These are phyloP conservation scores for Boletellus emodensis DNA, from an alignment of 768 basidiomycete genomes.

Conservation along the genomic window DNA sequence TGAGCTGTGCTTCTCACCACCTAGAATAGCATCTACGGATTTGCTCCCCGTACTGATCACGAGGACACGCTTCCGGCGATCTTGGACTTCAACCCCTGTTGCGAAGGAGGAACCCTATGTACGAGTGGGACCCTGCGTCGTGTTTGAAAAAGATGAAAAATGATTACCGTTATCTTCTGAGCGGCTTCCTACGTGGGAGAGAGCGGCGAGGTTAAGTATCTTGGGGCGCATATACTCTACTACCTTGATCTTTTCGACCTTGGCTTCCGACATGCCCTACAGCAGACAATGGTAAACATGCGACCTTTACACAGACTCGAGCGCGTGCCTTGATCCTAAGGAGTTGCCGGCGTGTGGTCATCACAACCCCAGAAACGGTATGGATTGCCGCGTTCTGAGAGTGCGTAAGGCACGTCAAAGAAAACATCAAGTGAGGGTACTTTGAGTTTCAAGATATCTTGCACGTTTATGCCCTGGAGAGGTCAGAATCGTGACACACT, in stretches of 20 bases:
- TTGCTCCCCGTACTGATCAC: conserved; percentile 93
- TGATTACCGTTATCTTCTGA: conserved; percentile 69
- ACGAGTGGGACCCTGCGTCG: background rate
- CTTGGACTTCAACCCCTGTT: conserved; percentile 88
- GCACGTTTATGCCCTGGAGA: conserved; percentile 84
- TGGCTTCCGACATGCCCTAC: conserved; percentile 93
- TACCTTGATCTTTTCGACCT: conserved; percentile 96
- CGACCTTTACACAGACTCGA: background rate
- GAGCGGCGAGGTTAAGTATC: background rate
- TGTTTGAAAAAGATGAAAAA: background rate
- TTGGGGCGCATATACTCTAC: conserved; percentile 14
- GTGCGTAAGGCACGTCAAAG: background rate
- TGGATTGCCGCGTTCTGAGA: conserved; percentile 72
- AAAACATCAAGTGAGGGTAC: conserved; percentile 31
- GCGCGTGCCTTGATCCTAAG: conserved; percentile 82
- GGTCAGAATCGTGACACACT: conserved; percentile 6
- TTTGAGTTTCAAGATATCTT: conserved; percentile 94
- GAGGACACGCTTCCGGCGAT: conserved; percentile 75
- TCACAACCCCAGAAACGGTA: conserved; percentile 82
- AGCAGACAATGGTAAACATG: conserved; percentile 1
- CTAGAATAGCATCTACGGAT: conserved; percentile 82
- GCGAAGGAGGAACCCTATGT: conserved; percentile 84
- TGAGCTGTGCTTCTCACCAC: conserved; percentile 47
- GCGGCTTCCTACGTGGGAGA: conserved; percentile 70
- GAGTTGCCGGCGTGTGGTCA: conserved; percentile 87